These are phyloP conservation scores for Pythium grandisporangium DNA, from an alignment of 352 stramenopile genomes.

Conservation along the genomic window DNA sequence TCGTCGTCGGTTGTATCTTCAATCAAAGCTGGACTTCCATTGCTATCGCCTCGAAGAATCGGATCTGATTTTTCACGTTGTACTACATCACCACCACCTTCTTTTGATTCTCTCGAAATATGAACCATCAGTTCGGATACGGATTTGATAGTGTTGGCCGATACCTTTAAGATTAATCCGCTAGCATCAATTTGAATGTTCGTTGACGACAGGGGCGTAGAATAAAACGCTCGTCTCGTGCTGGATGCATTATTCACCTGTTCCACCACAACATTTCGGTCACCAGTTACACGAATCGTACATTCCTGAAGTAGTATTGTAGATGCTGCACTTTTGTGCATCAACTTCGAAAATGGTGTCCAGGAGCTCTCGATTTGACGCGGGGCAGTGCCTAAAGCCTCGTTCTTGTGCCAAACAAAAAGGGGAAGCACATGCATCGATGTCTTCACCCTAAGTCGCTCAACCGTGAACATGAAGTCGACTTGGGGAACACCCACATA, in stretches of 20 bases:
- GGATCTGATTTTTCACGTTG: too few relatives aligned
- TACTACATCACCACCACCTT: too few relatives aligned
- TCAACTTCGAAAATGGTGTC: conserved; percentile 28
- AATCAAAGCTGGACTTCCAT: too few relatives aligned
- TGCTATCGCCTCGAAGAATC: too few relatives aligned
- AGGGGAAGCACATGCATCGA: conserved; percentile 27
- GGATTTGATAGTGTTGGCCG: conserved; percentile 1
- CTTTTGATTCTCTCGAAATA: too few relatives aligned
- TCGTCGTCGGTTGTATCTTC: conserved; percentile 27
- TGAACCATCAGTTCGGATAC: conserved; percentile 3
- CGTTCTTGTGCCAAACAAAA: conserved; percentile 27
- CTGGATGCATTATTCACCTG: not conserved
- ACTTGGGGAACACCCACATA: conserved; percentile 23
- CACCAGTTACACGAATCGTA: conserved; percentile 13
- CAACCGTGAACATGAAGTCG: conserved; percentile 52
- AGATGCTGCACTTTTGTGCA: conserved; percentile 27
- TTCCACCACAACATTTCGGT: conserved; percentile 4
- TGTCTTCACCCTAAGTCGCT: conserved; percentile 44
- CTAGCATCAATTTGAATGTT: conserved; percentile 8
- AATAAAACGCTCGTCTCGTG: not conserved
- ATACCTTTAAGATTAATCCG: conserved; percentile 6
- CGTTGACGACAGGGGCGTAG: conserved; percentile 2
- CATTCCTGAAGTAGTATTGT: conserved; percentile 48
- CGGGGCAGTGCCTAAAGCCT: conserved; percentile 18
- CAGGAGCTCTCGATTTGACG: conserved; percentile 41